Evolutionary conservation across 495 filamentous ascomycete species (phyloP).

Genomic region (Aspergillus cristatus): DNA sequence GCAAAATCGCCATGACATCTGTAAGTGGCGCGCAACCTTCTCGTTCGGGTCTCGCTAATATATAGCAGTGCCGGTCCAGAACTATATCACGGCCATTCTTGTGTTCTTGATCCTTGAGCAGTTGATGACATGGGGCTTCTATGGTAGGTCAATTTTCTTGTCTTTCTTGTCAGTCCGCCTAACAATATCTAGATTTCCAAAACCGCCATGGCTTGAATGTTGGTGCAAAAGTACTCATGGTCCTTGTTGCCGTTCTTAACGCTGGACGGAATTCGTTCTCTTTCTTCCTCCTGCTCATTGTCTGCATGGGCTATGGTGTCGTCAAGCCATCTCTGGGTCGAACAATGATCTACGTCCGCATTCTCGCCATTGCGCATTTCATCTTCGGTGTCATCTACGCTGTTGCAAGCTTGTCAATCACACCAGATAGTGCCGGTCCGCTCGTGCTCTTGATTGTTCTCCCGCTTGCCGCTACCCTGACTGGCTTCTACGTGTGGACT

Average conservation of each 20-base stretch:
- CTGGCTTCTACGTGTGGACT: conserved; percentile 98
- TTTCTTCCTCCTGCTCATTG: conserved; percentile 96
- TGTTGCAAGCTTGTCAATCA: conserved; percentile 79
- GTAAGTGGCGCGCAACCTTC: conserved; percentile 33
- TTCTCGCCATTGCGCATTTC: conserved; percentile 85
- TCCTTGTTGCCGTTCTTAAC: conserved; percentile 84
- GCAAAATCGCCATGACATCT: conserved; percentile 86
- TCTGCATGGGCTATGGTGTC: conserved; percentile 99
- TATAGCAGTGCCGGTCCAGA: conserved; percentile 79
- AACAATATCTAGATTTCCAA: conserved; percentile 58
- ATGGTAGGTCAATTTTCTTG: conserved; percentile 34
- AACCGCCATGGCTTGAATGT: conserved; percentile 78
- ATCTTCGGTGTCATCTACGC: conserved; percentile 92
- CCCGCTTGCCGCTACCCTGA: conserved; percentile 83
- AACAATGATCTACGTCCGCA: conserved; percentile 91
- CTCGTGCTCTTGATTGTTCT: conserved; percentile 93
- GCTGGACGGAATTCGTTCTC: conserved; percentile 94
- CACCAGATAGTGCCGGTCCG: conserved; percentile 63
- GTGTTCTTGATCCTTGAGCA: conserved; percentile 93
- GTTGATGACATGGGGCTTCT: conserved; percentile 97
- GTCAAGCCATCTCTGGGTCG: conserved; percentile 90
- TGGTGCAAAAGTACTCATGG: conserved; percentile 73
- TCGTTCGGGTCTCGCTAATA: conserved; percentile 21
- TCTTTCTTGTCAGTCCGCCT: not conserved
- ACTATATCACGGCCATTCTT: conserved; percentile 97